phyloP scores from a whole-genome alignment of 208 protist species.

The Crithidia bombi region DNA sequence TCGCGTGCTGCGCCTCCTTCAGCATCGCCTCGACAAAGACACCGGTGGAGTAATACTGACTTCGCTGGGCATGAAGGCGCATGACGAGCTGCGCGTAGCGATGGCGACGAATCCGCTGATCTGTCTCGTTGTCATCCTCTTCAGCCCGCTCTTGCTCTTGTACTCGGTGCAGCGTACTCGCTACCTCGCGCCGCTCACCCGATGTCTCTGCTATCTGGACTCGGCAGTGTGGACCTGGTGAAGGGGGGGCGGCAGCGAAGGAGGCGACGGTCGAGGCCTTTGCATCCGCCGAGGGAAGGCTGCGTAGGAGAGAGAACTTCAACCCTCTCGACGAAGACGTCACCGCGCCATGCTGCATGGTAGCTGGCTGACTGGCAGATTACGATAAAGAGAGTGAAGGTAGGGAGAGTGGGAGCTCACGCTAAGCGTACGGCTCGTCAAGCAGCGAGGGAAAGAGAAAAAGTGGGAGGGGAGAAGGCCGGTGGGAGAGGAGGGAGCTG shows the following conservation, averaged over 20 bases:
- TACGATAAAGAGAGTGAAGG: not conserved
- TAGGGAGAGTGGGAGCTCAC: too few species aligned
- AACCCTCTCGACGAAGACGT: not conserved
- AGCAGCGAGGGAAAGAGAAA: too few species aligned
- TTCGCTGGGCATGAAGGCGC: conserved; percentile 46
- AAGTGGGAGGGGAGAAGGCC: too few species aligned
- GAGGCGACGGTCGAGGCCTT: not conserved
- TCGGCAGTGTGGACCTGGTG: not conserved
- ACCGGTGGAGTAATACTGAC: conserved; percentile 62
- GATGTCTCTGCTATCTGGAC: not conserved
- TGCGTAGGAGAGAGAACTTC: conserved; percentile 16
- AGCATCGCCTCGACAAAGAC: conserved; percentile 87
- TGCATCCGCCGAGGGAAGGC: conserved; percentile 1
- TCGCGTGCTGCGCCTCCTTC: conserved; percentile 43
- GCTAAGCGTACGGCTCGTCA: too few species aligned
- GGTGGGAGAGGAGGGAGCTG: too few species aligned
- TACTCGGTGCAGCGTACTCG: conserved; percentile 34
- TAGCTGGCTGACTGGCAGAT: not conserved
- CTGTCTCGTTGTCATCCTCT: conserved; percentile 45
- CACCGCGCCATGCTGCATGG: not conserved
- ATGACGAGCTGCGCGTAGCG: conserved; percentile 76
- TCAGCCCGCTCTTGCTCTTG: conserved; percentile 22
- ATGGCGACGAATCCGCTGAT: conserved; percentile 61
- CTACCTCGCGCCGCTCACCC: not conserved
- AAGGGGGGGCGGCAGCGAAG: not conserved